Conservation (phyloP, 2,329 filamentous ascomycete species). For the Gyromitra esculenta region DNA sequence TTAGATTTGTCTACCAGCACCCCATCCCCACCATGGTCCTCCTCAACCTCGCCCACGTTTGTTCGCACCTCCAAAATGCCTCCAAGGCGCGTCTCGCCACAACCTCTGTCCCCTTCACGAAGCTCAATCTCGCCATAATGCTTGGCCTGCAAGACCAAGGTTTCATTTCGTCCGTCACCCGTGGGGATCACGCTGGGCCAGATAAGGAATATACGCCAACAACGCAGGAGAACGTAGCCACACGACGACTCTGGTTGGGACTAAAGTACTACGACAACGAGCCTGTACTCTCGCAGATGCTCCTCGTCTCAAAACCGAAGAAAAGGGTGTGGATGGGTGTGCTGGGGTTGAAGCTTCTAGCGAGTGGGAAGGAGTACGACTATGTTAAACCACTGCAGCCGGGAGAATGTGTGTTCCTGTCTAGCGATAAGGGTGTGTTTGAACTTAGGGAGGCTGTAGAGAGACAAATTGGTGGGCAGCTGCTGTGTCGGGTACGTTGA, state of each 20-base stretch:
- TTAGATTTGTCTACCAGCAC: slow-evolving; percentile 10
- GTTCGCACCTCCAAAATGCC: slow-evolving; percentile 91
- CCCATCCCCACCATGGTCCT: slow-evolving; percentile 70
- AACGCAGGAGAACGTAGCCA: slow-evolving; percentile 76
- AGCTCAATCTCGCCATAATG: slow-evolving; percentile 79
- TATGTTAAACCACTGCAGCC: slow-evolving; percentile 78
- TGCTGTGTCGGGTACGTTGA: slow-evolving; percentile 73
- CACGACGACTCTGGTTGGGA: slow-evolving; percentile 83
- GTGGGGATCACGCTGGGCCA: slow-evolving; percentile 67
- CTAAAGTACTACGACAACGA: slow-evolving; percentile 88
- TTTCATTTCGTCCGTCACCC: slow-evolving; percentile 81
- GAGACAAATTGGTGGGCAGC: slow-evolving; percentile 79
- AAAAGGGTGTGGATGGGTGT: slow-evolving; percentile 74
- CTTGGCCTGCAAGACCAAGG: slow-evolving; percentile 83
- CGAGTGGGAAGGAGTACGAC: slow-evolving; percentile 72
- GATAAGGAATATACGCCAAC: slow-evolving; percentile 68
- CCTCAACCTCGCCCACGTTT: slow-evolving; percentile 78
- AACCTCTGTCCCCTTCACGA: slow-evolving; percentile 82
- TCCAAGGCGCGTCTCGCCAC: slow-evolving; percentile 82
- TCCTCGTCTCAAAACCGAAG: slow-evolving; percentile 77
- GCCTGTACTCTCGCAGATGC: slow-evolving; percentile 76
- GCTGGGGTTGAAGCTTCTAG: slow-evolving; percentile 70
- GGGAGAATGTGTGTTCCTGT: slow-evolving; percentile 84
- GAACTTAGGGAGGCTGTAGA: slow-evolving; percentile 85
- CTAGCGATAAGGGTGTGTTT: slow-evolving; percentile 75